phyloP scores from a whole-genome alignment of 2,329 filamentous ascomycete species.

The Periconia macrospinosa region DNA sequence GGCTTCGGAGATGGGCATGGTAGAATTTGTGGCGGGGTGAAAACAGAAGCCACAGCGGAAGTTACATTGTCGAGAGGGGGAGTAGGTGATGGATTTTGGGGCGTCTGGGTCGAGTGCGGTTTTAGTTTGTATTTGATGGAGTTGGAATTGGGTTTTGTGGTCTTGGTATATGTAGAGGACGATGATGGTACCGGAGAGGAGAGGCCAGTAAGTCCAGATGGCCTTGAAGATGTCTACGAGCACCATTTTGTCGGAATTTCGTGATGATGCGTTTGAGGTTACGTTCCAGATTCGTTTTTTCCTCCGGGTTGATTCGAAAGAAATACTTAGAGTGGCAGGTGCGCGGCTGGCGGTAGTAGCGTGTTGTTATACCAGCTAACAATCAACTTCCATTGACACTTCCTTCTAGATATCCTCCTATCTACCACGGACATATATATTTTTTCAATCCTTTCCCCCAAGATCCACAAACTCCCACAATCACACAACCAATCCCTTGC shows the following conservation, averaged over 20 bases:
- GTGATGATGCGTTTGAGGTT: background rate
- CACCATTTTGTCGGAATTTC: background rate
- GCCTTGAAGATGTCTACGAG: background rate
- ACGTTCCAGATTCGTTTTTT: too few species aligned
- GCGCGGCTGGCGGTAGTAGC: too few species aligned
- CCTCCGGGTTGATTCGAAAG: too few species aligned
- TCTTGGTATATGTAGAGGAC: background rate
- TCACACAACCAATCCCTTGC: too few species aligned
- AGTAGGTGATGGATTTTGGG: slow-evolving; percentile 46
- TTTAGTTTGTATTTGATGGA: too few species aligned
- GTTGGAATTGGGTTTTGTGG: background rate
- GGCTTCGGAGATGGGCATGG: slow-evolving; percentile 47
- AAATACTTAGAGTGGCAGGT: too few species aligned
- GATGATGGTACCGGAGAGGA: background rate
- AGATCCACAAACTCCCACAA: too few species aligned
- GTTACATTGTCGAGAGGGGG: slow-evolving; percentile 53
- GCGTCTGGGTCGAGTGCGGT: background rate
- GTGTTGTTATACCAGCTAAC: too few species aligned
- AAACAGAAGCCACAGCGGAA: slow-evolving; percentile 59
- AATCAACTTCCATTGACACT: too few species aligned
- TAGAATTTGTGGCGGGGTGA: slow-evolving; percentile 56
- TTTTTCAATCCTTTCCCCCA: too few species aligned
- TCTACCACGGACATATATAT: too few species aligned
- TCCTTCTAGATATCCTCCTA: too few species aligned
- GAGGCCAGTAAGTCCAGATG: background rate